Evolutionary conservation across 306 rosid species (phyloP).

Genomic region (Dicorynia guianensis): DNA sequence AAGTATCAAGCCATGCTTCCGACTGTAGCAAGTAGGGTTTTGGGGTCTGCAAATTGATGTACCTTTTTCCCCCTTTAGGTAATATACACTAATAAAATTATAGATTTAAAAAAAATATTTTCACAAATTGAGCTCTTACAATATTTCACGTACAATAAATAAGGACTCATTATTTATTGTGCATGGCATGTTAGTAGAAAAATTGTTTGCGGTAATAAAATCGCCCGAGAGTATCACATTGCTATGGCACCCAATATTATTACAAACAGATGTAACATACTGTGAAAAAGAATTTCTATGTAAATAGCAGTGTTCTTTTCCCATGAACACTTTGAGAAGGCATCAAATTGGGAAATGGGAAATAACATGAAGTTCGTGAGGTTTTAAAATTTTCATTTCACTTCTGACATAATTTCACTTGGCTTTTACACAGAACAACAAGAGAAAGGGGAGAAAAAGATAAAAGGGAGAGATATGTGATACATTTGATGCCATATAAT

Average conservation of each 20-base stretch:
- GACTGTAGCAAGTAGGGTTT: too few relatives aligned
- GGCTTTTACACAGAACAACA: slow-evolving; percentile 34
- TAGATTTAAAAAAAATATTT: too few relatives aligned
- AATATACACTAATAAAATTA: too few relatives aligned
- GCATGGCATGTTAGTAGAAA: too few relatives aligned
- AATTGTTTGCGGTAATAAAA: too few relatives aligned
- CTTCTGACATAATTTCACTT: slow-evolving; percentile 28
- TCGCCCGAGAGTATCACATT: neutral
- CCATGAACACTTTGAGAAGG: neutral
- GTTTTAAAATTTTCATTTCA: neutral
- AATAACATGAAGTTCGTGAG: neutral
- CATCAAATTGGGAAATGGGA: neutral
- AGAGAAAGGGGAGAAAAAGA: slow-evolving; percentile 13
- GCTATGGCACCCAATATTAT: slow-evolving; percentile 20
- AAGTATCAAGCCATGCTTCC: too few relatives aligned
- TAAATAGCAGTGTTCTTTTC: neutral
- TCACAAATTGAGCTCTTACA: too few relatives aligned
- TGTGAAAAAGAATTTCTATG: slow-evolving; percentile 18
- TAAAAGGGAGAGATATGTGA: slow-evolving; percentile 27
- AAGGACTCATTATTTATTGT: too few relatives aligned
- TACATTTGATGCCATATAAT: slow-evolving; percentile 61
- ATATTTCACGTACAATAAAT: too few relatives aligned
- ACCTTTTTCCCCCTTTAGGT: too few relatives aligned
- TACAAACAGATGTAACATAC: neutral
- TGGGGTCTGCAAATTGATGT: too few relatives aligned